Evolutionary conservation across 1,284 basidiomycete species (phyloP), one percentile per base, ranked within the genome.

Genomic region (Puccinia polysora): DNA sequence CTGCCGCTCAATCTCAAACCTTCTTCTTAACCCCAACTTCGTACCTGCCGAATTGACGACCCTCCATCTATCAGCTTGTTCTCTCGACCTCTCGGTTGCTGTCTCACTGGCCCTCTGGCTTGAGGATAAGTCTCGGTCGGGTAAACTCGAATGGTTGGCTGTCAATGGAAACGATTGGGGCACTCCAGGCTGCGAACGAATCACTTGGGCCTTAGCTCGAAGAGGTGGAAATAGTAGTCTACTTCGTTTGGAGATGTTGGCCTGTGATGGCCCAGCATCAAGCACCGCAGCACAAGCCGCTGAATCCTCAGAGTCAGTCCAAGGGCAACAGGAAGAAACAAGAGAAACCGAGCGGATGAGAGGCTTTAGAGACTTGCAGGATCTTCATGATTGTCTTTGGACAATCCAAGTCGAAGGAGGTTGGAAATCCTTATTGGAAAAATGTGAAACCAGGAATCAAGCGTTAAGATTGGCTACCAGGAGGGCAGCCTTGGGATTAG

Each of bases 111-210:
- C 65, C 7, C 47, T 49, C 25, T 67, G 65, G 65, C 32, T 67
- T 18, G 65, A 67, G 47, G 53, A 67, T 43, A 2, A 25, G 1
- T 30, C 20, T 14, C 20, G 65, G 15, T 67, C 65, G 15, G n/a
- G 53, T 1, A 30, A 15, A 15, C 40, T 67, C n/a, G 53, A 55
- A 56, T 58, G 36, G 36, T 43, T 67, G 20, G 65, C 65, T 43
- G 65, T 67, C 4, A 67, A 67, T 56, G 65, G 65, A 1, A 67
- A 67, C 28, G 28, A 58, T 45, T 67, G 65, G 65, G 65, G 65
- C 20, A 56, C 30, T 4, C 6, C 10, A 2, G 65, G 65, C 7
- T 67, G 52, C 32, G 38, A 67, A 34, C 1, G 65, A 18, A 55
- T 67, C 38, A 40, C 43, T 40, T 67, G 65, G 65, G 50, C 65